Evolutionary conservation across 495 filamentous ascomycete genomes (phyloP), one percentile per base, ranked within the genome.

Genomic region (Parathielavia hyrcaniae): DNA sequence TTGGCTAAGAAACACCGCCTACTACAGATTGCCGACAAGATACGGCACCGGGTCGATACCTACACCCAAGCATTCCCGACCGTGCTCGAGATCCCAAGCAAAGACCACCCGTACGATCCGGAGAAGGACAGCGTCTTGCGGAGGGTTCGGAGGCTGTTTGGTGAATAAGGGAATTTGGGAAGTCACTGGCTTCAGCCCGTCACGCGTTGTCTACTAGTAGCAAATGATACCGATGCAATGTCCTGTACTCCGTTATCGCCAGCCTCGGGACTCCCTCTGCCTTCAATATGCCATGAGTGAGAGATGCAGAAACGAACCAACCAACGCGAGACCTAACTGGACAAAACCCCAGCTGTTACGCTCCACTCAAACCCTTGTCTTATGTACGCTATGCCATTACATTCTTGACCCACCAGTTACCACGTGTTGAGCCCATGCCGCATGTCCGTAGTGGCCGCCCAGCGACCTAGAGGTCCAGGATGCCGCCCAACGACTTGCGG

Each of bases 81-180:
- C 20, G 67, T 90, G 51, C 84, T 99, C 58, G 95, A 99, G 75
- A 97, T 97, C 56, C 95, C 95, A 32, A 95, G 90, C 77, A 99
- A 99, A 79, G 93, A 99, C 69, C 93, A 99, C 66, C 93, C 93
- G 9, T 99, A 97, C 65, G 95, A 99, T 63, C 93, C 93, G 0
- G 93, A 99, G 76, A 99, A 99, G 78, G 93, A 99, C 73, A 97
- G 91, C 69, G 93, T 99, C 38, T 68, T 97, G 72, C 88, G 89
- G 71, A 82, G 93, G 64, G 95, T 97, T 54, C 81, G 88, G 66
- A 84, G 91, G 61, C 71, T 97, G 57, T 96, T 96, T 81, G 92
- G 92, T 57, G 92, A 97, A 73, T 96, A 83, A 30, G 13, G n/a
- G 19, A 19, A 20, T 48, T 8, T 5, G 30, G n/a, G 30, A 12